Base-by-base conservation (phyloP, 768 basidiomycete genomes). In the Pleurotus tuber-regium region DNA sequence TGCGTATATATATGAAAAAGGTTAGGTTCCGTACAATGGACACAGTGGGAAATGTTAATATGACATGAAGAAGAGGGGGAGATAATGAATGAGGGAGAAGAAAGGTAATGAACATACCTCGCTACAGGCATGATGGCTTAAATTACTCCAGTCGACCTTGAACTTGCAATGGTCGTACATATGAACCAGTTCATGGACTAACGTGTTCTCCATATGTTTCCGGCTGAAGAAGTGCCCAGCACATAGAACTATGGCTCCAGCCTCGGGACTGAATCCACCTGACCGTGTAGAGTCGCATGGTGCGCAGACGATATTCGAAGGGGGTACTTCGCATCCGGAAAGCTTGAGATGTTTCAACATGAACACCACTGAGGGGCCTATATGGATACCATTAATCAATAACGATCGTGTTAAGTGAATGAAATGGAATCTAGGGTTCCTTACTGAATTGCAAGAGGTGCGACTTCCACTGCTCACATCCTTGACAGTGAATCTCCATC, bases 81-180 rank as follows among this genome's bases (percentile, higher is more conserved):
- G 53, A 28, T 43, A 29, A 47, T 12, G 14, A 8, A 4, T 39
- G 30, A 16, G n/a, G 36, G 4, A 5, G 8, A 30, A 38, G 42
- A 28, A n/a, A 29, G 47, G 40, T 38, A n/a, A 42, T 44, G 21
- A 25, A 71, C 84, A 61, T 57, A 96, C 96, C 82, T 98, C 96
- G 62, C 89, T 93, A 66, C 97, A 99, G 2, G 96, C 97, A 64
- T 97, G 93, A 72, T 97, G 94, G 52, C 92, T 73, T 51, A 98
- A 64, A 68, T 98, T 89, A 41, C 67, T 69, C 94, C 92, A 97
- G 66, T 97, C 84, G 1, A 97, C 89, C 55, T 92, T 90, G 73
- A 98, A 98, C 67, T 84, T 84, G 69, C 91, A 89, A 56, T 96
- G 90, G 66, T 99, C 97, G 64, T 90, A 98, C 79, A 93, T 85